phyloP scores from a whole-genome alignment of 2,329 filamentous ascomycete genomes.

The Dryadomyces quercus-mongolicae region DNA sequence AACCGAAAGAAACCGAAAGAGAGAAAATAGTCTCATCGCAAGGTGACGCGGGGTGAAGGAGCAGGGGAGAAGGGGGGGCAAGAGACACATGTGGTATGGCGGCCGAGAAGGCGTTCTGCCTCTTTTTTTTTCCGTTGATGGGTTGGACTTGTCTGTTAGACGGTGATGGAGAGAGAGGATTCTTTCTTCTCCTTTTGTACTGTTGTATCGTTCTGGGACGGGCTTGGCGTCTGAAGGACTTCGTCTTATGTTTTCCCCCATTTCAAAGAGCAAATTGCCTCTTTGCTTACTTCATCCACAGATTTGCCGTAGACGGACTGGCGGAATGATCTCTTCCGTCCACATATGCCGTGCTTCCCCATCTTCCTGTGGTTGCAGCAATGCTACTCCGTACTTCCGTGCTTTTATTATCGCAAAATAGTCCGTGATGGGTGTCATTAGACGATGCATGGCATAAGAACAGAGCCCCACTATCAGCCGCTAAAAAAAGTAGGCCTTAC shows the following conservation, averaged over 20 bases:
- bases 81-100: neutral
- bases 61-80: neutral
- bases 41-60: neutral
- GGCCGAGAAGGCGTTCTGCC: neutral
- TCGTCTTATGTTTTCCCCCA: neutral
- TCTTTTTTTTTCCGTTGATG: neutral
- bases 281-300: neutral
- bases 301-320: too few relatives aligned
- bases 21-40: neutral
- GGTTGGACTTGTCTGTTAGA: neutral
- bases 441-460: neutral
- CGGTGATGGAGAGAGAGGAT: neutral
- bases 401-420: neutral
- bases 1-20: neutral
- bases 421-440: neutral
- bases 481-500: neutral
- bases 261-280: neutral
- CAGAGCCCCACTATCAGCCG: neutral
- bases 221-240: slow-evolving; percentile 3
- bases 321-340: too few relatives aligned
- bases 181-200: neutral
- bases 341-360: too few relatives aligned
- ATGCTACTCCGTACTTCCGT: neutral
- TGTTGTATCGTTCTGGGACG: neutral
- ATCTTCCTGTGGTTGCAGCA: neutral